phyloP scores from a whole-genome alignment of 192 early-diverging fungal species.

The Dispira simplex region DNA sequence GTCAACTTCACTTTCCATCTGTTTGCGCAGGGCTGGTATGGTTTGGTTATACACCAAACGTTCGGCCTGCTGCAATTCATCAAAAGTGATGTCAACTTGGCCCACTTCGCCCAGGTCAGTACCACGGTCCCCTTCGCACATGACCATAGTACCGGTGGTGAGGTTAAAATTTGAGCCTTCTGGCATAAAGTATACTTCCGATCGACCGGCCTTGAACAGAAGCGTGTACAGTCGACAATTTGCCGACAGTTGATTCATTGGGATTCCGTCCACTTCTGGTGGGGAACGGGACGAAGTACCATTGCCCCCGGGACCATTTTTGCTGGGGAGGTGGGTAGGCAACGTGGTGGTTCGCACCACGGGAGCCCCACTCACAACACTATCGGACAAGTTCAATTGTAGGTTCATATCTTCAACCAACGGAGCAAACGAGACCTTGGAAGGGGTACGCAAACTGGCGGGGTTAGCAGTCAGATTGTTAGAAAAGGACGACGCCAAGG shows the following conservation, averaged over 20 bases:
- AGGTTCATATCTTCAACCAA: neutral
- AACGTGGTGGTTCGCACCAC: conserved; percentile 2
- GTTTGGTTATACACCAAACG: conserved; percentile 21
- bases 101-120: conserved; percentile 83
- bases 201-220: conserved; percentile 79
- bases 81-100: conserved; percentile 46
- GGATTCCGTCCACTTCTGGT: conserved; percentile 25
- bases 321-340: conserved; percentile 6
- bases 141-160: conserved; percentile 56
- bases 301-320: conserved; percentile 11
- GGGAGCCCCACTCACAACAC: conserved; percentile 30
- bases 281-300: conserved; percentile 22
- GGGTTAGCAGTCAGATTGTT: conserved; percentile 15
- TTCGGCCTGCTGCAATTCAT: conserved; percentile 22
- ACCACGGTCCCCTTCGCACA: conserved; percentile 82
- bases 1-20: conserved; percentile 29
- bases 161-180: conserved; percentile 28
- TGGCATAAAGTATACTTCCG: conserved; percentile 63
- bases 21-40: conserved; percentile 11
- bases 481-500: conserved; percentile 19
- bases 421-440: conserved; percentile 24
- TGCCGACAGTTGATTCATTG: conserved; percentile 25
- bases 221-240: conserved; percentile 58
- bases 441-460: conserved; percentile 16
- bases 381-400: conserved; percentile 24